phyloP scores from a whole-genome alignment of 805 yeast genomes.

The Wickerhamomyces queroliae region DNA sequence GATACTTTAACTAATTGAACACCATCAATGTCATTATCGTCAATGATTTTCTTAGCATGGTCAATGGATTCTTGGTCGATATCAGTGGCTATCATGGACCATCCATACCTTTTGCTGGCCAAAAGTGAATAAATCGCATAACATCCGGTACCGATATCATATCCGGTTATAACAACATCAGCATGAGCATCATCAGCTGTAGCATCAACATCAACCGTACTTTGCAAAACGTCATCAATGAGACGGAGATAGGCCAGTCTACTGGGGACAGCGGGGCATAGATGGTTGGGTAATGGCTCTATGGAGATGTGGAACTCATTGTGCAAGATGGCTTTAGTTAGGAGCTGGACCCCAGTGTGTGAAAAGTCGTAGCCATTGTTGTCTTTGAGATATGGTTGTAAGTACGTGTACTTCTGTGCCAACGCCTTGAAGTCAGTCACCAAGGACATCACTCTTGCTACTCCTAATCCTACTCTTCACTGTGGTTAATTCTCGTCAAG shows the following conservation, averaged over 20 bases:
- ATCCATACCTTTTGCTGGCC: slow-evolving; percentile 20
- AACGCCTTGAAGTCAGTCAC: neutral
- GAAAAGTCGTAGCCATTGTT: neutral
- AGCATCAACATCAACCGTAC: slow-evolving; percentile 3
- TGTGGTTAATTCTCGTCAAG: too few species aligned
- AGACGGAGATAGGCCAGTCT: slow-evolving; percentile 8
- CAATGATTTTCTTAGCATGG: slow-evolving; percentile 23
- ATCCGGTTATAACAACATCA: too few species aligned
- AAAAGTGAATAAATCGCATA: slow-evolving; percentile 41
- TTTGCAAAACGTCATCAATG: slow-evolving; percentile 6
- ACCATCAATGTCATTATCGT: slow-evolving; percentile 19
- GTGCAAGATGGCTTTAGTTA: slow-evolving; percentile 11
- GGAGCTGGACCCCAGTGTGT: neutral
- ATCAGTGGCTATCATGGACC: slow-evolving; percentile 37
- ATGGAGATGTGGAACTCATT: slow-evolving; percentile 6
- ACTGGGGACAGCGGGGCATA: slow-evolving; percentile 17
- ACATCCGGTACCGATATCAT: slow-evolving; percentile 49
- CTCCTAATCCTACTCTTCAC: too few species aligned
- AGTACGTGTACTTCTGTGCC: neutral
- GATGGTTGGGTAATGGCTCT: slow-evolving; percentile 3
- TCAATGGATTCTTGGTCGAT: slow-evolving; percentile 29
- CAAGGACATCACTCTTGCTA: too few species aligned
- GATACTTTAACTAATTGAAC: slow-evolving; percentile 6
- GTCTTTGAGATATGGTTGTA: neutral
- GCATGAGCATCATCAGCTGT: neutral